Evolutionary conservation across 1,284 basidiomycete genomes (phyloP).

Genomic region (Leccinum fallax): DNA sequence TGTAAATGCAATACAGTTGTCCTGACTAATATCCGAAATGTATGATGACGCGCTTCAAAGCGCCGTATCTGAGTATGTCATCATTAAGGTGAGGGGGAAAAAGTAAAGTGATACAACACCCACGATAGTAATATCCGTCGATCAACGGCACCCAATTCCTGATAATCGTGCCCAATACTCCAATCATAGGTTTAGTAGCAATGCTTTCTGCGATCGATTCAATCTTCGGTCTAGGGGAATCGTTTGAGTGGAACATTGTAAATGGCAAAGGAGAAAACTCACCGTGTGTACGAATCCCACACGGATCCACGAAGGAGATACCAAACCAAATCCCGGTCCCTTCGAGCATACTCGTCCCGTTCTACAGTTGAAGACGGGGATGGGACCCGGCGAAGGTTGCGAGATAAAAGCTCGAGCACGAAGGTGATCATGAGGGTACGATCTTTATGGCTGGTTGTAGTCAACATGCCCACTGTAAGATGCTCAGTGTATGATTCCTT

Average conservation of each 20-base stretch:
- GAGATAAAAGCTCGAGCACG: slow-evolving; percentile 63
- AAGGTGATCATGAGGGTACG: slow-evolving; percentile 61
- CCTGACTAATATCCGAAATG: slow-evolving; percentile 2
- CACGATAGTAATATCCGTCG: slow-evolving; percentile 95
- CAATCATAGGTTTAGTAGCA: slow-evolving; percentile 70
- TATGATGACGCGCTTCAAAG: slow-evolving; percentile 39
- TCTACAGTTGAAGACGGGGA: slow-evolving; percentile 65
- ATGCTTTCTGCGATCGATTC: slow-evolving; percentile 61
- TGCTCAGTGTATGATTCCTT: slow-evolving; percentile 17
- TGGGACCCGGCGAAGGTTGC: slow-evolving; percentile 66
- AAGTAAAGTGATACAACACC: slow-evolving; percentile 31
- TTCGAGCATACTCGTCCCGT: slow-evolving; percentile 76
- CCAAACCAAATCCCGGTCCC: slow-evolving; percentile 82
- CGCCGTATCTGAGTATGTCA: slow-evolving; percentile 47
- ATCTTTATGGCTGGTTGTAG: slow-evolving; percentile 38
- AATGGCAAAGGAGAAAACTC: slow-evolving; percentile 23
- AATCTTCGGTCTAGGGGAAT: slow-evolving; percentile 68
- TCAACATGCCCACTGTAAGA: slow-evolving; percentile 32
- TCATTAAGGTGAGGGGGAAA: slow-evolving; percentile 5
- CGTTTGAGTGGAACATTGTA: slow-evolving; percentile 8
- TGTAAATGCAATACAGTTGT: slow-evolving; percentile 5
- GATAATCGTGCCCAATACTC: slow-evolving; percentile 75
- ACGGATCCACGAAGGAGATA: slow-evolving; percentile 88
- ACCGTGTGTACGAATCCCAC: slow-evolving; percentile 87
- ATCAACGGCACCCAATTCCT: slow-evolving; percentile 93